Conservation (phyloP, 208 protist genomes). For the Trypanosoma boissoni region DNA sequence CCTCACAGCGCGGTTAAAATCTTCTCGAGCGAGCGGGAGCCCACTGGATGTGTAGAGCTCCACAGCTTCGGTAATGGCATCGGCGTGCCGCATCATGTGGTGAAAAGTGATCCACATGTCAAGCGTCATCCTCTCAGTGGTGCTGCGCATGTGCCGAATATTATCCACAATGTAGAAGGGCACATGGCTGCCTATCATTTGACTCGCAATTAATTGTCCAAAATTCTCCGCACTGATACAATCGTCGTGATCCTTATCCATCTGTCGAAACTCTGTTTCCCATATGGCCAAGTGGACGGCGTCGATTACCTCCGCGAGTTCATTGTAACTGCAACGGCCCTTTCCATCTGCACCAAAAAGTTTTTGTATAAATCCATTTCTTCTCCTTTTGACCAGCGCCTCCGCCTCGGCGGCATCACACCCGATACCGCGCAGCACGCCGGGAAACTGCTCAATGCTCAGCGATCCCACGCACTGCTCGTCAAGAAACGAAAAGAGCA, state of each 20-base stretch:
- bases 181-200: conserved; percentile 80
- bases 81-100: conserved; percentile 53
- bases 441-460: conserved; percentile 65
- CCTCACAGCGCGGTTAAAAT: conserved; percentile 62
- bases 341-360: conserved; percentile 58
- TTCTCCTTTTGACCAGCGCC: conserved; percentile 32
- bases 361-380: conserved; percentile 50
- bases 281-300: conserved; percentile 65
- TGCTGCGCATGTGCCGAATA: conserved; percentile 64
- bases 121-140: conserved; percentile 36
- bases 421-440: conserved; percentile 64
- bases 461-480: conserved; percentile 47
- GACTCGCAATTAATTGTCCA: conserved; percentile 66
- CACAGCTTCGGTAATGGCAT: conserved; percentile 49
- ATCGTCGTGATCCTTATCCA: conserved; percentile 45
- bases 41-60: conserved; percentile 66
- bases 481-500: conserved; percentile 67
- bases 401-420: conserved; percentile 33
- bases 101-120: conserved; percentile 80
- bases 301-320: conserved; percentile 51
- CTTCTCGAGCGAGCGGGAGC: conserved; percentile 42
- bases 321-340: conserved; percentile 39
- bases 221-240: conserved; percentile 72
- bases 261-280: conserved; percentile 80
- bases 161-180: conserved; percentile 81